Evolutionary conservation across 306 rosid genomes (phyloP).

Genomic region (Erythrophleum fordii): DNA sequence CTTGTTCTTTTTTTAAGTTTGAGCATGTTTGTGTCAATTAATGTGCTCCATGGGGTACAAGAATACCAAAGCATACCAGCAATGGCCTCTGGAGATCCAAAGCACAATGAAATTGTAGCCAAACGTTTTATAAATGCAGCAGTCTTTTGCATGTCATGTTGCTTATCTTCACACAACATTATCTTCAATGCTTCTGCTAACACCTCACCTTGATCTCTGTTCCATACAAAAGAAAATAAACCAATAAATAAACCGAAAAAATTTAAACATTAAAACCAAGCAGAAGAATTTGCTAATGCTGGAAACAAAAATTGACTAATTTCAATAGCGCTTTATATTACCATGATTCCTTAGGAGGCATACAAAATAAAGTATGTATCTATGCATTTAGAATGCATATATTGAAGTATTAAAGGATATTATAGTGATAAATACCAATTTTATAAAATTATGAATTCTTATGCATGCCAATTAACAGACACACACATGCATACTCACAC

Average conservation of each 20-base stretch:
- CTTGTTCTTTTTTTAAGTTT: background rate
- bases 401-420: background rate
- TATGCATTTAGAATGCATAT: background rate
- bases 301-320: background rate
- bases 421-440: background rate
- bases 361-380: background rate
- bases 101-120: conserved; percentile 71
- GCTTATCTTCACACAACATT: conserved; percentile 96
- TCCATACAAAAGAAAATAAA: conserved; percentile 31
- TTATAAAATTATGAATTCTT: conserved; percentile 11
- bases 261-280: background rate
- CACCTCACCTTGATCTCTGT: conserved; percentile 89
- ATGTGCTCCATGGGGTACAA: background rate
- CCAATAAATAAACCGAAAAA: conserved; percentile 18
- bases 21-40: background rate
- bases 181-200: conserved; percentile 92
- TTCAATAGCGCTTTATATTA: background rate
- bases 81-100: conserved; percentile 89
- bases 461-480: background rate
- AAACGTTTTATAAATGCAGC: conserved; percentile 95
- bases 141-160: conserved; percentile 98
- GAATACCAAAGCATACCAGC: conserved; percentile 65
- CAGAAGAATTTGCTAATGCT: background rate
- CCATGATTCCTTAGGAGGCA: background rate
- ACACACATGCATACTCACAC: conserved; percentile 6